Evolutionary conservation across 2,329 filamentous ascomycete genomes (phyloP).

Genomic region (Colletotrichum tropicale): DNA sequence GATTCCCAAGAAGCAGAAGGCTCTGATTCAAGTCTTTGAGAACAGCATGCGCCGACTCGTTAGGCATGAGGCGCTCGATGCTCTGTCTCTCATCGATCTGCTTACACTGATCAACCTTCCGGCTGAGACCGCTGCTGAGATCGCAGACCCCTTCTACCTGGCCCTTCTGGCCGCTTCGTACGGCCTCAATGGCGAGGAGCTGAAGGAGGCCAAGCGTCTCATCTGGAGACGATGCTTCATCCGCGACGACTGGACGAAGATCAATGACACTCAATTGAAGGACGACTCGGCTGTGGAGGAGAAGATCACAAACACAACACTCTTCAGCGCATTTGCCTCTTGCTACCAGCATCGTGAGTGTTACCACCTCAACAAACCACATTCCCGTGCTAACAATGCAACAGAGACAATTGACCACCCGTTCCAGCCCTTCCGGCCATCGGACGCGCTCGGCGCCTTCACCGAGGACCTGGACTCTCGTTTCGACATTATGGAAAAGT

Average conservation of each 20-base stretch:
- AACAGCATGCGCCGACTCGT: constrained; percentile 73
- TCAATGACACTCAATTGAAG: constrained; percentile 79
- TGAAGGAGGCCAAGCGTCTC: constrained; percentile 60
- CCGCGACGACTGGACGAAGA: constrained; percentile 80
- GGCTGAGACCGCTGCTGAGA: constrained; percentile 53
- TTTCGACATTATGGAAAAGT: constrained; percentile 63
- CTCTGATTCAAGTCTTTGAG: constrained; percentile 74
- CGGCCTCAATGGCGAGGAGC: constrained; percentile 59
- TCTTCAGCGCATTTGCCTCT: constrained; percentile 70
- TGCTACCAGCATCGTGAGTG: constrained; percentile 65
- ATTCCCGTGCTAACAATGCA: constrained; percentile 28
- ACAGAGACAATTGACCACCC: constrained; percentile 46
- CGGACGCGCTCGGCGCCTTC: constrained; percentile 63
- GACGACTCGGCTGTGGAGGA: constrained; percentile 71
- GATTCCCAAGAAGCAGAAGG: constrained; percentile 63
- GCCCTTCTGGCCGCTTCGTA: constrained; percentile 68
- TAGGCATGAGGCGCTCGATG: constrained; percentile 72
- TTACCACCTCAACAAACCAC: constrained; percentile 18
- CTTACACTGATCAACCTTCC: constrained; percentile 73
- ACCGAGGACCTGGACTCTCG: constrained; percentile 66
- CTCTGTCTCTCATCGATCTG: constrained; percentile 71
- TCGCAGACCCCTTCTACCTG: constrained; percentile 73
- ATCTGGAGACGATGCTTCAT: constrained; percentile 91
- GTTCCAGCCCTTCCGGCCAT: constrained; percentile 53
- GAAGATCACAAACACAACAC: constrained; percentile 66